Evolutionary conservation across 1,139 yeast genomes (phyloP), one percentile per base, ranked within the genome.

Genomic region (Meyerozyma carpophila): DNA sequence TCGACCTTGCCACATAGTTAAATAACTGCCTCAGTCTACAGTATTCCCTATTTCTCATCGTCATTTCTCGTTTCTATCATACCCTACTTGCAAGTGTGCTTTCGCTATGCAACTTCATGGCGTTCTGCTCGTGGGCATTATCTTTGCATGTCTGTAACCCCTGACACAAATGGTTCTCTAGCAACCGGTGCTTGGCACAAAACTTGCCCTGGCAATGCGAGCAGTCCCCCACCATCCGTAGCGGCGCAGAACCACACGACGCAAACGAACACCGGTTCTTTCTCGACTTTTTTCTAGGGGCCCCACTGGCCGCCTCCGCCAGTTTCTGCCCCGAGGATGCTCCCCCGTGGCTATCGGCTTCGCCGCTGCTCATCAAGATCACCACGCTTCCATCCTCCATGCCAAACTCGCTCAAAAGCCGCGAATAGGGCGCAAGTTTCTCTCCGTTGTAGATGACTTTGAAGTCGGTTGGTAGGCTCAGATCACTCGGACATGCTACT

Each of bases 171-270:
- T 89, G 97, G 62, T 84, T 89, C 63, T 89, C 97, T 64, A 89
- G 73, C 47, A 90, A 73, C 47, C 97, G 74, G 66, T 89, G 97
- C 58, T 84, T 84, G 36, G 94, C 86, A 64, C 97, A 89, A 62
- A 81, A 89, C 58, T 84, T 85, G 39, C 96, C 95, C 43, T 81
- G 81, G 62, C 96, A 90, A 58, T 83, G 87, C 46, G 82, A 77
- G 63, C 97, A 90, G 62, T 84, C 90, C 36, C 96, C 96, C 34
- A 87, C 94, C 68, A 89, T 85, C 50, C 95, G 78, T 47, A 88
- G 75, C 1, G 93, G 89, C 4, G 79, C 70, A 13, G 85, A 75
- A 28, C 75, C 69, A 63, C 96, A 89, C 38, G 69, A 62, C 40
- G 66, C 67, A 63, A 81, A 81, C 24, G 82, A 70, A 62, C 96